Conservation (phyloP, 305 asterid species). For the Fraxinus latifolia region DNA sequence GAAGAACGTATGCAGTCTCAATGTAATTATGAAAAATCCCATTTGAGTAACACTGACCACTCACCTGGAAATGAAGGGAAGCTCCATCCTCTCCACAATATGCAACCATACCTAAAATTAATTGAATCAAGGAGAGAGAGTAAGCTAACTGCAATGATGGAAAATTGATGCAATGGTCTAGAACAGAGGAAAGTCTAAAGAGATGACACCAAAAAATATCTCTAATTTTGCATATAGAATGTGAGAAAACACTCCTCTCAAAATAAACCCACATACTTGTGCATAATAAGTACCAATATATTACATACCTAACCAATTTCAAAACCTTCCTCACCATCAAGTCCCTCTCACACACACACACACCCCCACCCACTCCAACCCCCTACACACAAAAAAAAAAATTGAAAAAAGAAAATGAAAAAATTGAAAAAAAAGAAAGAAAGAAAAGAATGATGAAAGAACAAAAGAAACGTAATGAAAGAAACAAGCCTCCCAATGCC, state of each 20-base stretch:
- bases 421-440: too few relatives aligned
- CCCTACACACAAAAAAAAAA: too few relatives aligned
- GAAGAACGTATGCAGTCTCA: neutral
- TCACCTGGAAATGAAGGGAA: constrained; percentile 73
- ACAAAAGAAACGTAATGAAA: neutral
- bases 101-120: constrained; percentile 65
- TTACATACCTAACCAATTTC: too few relatives aligned
- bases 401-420: too few relatives aligned
- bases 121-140: constrained; percentile 9
- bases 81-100: constrained; percentile 85
- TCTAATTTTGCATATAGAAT: neutral
- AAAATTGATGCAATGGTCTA: neutral
- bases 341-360: neutral
- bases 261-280: too few relatives aligned
- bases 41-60: neutral
- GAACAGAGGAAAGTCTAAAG: neutral
- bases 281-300: too few relatives aligned
- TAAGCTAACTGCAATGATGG: neutral
- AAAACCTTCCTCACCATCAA: too few relatives aligned
- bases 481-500: neutral
- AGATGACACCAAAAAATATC: neutral
- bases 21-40: neutral
- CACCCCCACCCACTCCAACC: neutral
- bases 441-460: neutral
- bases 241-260: neutral